Conservation (phyloP, 2,329 filamentous ascomycete genomes). For the Fusarium devonianum region DNA sequence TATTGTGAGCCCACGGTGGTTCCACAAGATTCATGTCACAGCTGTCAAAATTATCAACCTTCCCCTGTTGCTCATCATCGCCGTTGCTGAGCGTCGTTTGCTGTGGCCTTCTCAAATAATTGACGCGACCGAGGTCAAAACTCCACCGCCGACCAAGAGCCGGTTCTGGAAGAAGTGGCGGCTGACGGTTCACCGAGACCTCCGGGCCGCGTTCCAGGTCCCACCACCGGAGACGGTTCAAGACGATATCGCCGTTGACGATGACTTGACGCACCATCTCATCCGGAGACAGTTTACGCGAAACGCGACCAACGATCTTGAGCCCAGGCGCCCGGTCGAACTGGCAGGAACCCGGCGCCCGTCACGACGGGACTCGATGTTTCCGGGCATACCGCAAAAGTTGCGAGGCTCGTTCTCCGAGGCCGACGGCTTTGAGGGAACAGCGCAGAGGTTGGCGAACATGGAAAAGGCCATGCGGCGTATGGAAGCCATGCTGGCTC, state of each 20-base stretch:
- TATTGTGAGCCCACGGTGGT: conserved; percentile 81
- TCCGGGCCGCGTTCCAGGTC: conserved; percentile 76
- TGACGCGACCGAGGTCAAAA: conserved; percentile 28
- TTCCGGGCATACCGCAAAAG: conserved; percentile 58
- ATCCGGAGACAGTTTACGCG: conserved; percentile 64
- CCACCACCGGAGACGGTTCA: conserved; percentile 69
- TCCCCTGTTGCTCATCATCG: conserved; percentile 75
- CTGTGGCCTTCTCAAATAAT: conserved; percentile 61
- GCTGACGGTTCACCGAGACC: conserved; percentile 74
- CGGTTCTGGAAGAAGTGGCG: conserved; percentile 73
- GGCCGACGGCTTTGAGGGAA: conserved; percentile 53
- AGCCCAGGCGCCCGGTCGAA: no score
- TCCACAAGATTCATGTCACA: conserved; percentile 87
- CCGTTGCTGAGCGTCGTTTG: conserved; percentile 71
- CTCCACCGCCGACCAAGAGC: conserved; percentile 41
- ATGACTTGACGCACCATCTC: conserved; percentile 64
- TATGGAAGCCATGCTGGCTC: conserved; percentile 57
- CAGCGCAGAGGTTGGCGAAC: conserved; percentile 54
- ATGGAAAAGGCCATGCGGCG: conserved; percentile 60
- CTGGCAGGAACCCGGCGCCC: conserved; percentile 44
- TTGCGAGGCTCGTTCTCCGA: conserved; percentile 58
- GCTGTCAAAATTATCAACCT: conserved; percentile 77
- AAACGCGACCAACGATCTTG: conserved; percentile 51
- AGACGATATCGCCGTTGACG: conserved; percentile 65
- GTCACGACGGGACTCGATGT: conserved; percentile 64